These are phyloP conservation scores for Mimosa bimucronata DNA, from an alignment of 306 rosid genomes.

Conservation along the genomic window DNA sequence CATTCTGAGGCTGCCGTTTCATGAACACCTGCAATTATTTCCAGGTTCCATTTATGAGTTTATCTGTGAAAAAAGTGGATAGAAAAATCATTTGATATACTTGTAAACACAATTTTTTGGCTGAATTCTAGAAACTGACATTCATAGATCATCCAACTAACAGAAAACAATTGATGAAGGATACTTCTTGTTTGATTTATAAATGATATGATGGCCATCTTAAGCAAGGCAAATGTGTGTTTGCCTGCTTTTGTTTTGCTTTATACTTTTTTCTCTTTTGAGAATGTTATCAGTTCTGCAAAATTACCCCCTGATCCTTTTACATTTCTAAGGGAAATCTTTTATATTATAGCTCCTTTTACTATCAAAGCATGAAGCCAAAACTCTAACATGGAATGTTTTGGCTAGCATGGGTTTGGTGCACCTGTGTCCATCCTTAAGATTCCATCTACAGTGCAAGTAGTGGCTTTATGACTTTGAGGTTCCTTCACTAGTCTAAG, in stretches of 20 bases:
- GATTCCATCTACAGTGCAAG: not conserved
- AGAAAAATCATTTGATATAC: conserved; percentile 30
- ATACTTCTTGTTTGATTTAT: conserved; percentile 8
- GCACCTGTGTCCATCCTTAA: conserved; percentile 13
- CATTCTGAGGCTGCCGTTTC: conserved; percentile 40
- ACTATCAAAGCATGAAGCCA: not conserved
- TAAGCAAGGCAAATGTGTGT: conserved; percentile 1
- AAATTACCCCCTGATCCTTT: not conserved
- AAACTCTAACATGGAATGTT: not conserved
- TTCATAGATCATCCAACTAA: conserved; percentile 33
- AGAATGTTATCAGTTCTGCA: not conserved
- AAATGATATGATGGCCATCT: not conserved
- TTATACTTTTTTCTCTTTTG: not conserved
- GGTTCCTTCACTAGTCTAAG: conserved; percentile 22
- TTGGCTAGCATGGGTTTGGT: not conserved
- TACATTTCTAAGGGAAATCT: not conserved
- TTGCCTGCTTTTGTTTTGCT: not conserved
- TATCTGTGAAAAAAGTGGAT: conserved; percentile 26
- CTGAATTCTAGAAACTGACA: conserved; percentile 40
- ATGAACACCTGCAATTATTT: conserved; percentile 38
- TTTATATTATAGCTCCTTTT: not conserved
- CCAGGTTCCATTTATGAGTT: conserved; percentile 40
- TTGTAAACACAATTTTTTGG: conserved; percentile 48
- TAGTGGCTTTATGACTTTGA: not conserved
- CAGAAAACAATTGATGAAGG: conserved; percentile 26